Base-by-base conservation (phyloP, 441 rosid species). In the Gossypium davidsonii region DNA sequence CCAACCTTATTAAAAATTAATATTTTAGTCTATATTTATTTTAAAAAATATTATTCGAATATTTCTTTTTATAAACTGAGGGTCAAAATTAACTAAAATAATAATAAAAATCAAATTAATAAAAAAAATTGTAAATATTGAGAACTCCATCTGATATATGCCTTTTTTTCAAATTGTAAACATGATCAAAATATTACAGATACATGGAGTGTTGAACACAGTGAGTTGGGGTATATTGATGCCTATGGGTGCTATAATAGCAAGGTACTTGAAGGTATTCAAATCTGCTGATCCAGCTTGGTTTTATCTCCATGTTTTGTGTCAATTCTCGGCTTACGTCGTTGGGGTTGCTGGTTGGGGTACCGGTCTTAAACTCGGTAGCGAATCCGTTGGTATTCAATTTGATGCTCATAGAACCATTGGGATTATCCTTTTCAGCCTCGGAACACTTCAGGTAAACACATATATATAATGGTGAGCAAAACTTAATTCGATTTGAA, bases 341-440 rank as follows among this genome's bases (percentile, higher is more conserved):
- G 67, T 89, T 0, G 96, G 97, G 1, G 94, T 91, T 1, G 88
- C 92, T 2, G 96, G 97, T 25, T 91, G 94, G 94, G 96, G 82
- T 3, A 89, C 90, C 0, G 97, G 93, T 69, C 86, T 94, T 60
- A 85, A 89, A 79, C 93, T 90, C 0, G 92, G 96, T 6, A 78
- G 77, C 1, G 88, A 94, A 31, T 87, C 91, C 2, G 6, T 78
- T 0, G 89, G 90, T 60, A 74, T 89, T 26, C 85, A 79, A 63
- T 86, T 67, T 49, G 46, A 60, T 59, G 18, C 79, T 25, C 96
- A 94, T 68, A 80, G 91, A 75, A 77, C 78, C 20, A 85, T 91
- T 3, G 97, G 95, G 53, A 88, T 88, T 57, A 23, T 80, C 68
- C 88, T 94, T 62, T 87, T 90, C 83, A 81, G 83, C 79, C 85